Evolutionary conservation across 2,329 filamentous ascomycete species (phyloP).

Genomic region (Arthrobotrys conoides): DNA sequence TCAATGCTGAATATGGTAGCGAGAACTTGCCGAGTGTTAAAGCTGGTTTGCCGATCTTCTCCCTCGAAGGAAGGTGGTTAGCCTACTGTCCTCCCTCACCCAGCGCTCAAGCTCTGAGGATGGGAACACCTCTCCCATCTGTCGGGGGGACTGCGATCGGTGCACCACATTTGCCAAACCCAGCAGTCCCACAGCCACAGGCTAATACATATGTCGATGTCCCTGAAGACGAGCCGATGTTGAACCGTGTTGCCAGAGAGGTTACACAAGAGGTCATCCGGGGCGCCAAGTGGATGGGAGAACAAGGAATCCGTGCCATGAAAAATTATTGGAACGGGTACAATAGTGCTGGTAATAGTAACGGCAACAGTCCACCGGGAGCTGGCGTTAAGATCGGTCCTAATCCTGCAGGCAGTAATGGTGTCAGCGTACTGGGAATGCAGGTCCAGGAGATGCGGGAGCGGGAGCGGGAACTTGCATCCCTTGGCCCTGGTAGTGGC

Average conservation of each 20-base stretch:
- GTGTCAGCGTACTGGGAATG: constrained; percentile 59
- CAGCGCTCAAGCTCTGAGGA: constrained; percentile 71
- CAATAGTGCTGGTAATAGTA: constrained; percentile 65
- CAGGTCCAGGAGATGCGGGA: constrained; percentile 61
- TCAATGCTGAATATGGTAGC: constrained; percentile 47
- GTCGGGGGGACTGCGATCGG: constrained; percentile 77
- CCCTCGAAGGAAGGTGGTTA: constrained; percentile 80
- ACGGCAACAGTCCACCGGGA: constrained; percentile 53
- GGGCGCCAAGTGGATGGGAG: constrained; percentile 81
- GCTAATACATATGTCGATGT: constrained; percentile 79
- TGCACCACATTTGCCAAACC: constrained; percentile 73
- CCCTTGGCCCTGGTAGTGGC: constrained; percentile 57
- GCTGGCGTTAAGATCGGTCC: constrained; percentile 57
- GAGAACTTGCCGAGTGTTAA: constrained; percentile 66
- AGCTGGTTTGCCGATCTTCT: constrained; percentile 76
- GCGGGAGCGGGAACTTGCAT: constrained; percentile 58
- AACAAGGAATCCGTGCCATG: constrained; percentile 82
- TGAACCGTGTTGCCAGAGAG: constrained; percentile 83
- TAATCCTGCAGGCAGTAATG: constrained; percentile 54
- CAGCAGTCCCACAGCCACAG: constrained; percentile 76
- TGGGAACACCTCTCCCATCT: constrained; percentile 73
- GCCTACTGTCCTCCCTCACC: constrained; percentile 78
- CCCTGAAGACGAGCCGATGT: constrained; percentile 78
- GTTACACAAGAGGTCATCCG: constrained; percentile 84
- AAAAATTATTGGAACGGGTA: constrained; percentile 83